Conservation (phyloP, 495 filamentous ascomycete species). For the Hypoxylon trugodes region DNA sequence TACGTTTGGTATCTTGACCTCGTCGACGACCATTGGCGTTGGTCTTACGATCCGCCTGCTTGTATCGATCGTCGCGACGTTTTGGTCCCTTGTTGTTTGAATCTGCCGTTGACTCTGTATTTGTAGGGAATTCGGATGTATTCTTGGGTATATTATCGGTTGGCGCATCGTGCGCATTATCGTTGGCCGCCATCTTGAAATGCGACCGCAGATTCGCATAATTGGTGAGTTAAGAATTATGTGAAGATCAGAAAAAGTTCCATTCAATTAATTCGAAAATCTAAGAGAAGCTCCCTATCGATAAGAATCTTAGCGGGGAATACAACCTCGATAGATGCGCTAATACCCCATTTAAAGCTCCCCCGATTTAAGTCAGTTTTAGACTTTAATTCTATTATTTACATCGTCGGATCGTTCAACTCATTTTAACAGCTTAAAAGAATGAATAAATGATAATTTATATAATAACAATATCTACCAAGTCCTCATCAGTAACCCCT, state of each 20-base stretch:
- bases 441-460: too few species aligned
- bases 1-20: conserved; percentile 29
- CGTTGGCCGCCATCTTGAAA: conserved; percentile 31
- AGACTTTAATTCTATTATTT: too few species aligned
- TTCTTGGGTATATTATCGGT: not conserved
- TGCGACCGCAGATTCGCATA: conserved; percentile 27
- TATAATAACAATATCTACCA: too few species aligned
- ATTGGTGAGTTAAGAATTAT: not conserved
- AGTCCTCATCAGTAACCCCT: not conserved
- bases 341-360: not conserved
- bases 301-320: too few species aligned
- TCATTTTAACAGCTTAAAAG: too few species aligned
- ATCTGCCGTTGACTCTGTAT: conserved; percentile 11
- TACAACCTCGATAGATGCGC: too few species aligned
- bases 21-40: conserved; percentile 31
- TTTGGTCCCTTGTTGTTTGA: conserved; percentile 17
- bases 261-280: not conserved
- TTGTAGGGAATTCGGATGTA: conserved; percentile 4
- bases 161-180: conserved; percentile 8
- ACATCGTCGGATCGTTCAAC: too few species aligned
- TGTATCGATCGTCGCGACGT: conserved; percentile 16
- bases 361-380: not conserved
- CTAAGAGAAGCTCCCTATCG: conserved; percentile 11
- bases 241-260: conserved; percentile 6
- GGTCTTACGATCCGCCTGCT: conserved; percentile 14